These are phyloP conservation scores for Penicillium bialowiezense DNA, from an alignment of 495 filamentous ascomycete genomes.

Conservation along the genomic window DNA sequence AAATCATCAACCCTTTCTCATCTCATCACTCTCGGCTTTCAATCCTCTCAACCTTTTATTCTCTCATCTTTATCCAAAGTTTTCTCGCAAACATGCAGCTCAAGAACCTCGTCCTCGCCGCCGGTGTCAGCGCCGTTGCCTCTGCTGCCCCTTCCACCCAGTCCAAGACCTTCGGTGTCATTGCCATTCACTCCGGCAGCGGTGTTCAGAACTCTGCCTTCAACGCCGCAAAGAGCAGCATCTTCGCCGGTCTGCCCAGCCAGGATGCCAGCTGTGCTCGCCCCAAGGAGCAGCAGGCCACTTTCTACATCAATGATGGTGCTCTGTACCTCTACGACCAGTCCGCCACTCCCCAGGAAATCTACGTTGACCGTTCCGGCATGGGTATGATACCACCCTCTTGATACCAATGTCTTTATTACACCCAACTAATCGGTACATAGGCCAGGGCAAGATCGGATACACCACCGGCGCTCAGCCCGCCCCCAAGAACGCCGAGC, in stretches of 20 bases:
- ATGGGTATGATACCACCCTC: conserved; percentile 36
- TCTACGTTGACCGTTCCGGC: conserved; percentile 52
- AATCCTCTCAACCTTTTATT: background rate
- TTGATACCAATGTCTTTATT: background rate
- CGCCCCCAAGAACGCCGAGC: conserved; percentile 38
- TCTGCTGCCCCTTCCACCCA: conserved; percentile 22
- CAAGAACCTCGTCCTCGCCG: conserved; percentile 23
- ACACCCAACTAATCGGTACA: conserved; percentile 4
- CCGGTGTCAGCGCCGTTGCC: conserved; percentile 22
- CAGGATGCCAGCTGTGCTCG: conserved; percentile 46
- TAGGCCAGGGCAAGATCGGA: conserved; percentile 49
- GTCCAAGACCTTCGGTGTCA: conserved; percentile 38
- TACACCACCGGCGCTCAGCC: conserved; percentile 44
- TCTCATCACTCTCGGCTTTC: background rate
- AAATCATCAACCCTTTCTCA: background rate
- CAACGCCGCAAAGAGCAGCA: conserved; percentile 39
- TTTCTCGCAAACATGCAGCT: conserved; percentile 25
- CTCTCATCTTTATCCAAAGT: background rate
- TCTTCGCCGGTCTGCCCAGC: conserved; percentile 39
- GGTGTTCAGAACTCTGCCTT: conserved; percentile 41
- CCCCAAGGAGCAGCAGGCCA: conserved; percentile 35
- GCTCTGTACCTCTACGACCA: conserved; percentile 44
- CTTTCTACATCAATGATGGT: conserved; percentile 47
- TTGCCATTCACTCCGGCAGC: conserved; percentile 46
- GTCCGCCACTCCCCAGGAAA: conserved; percentile 40